Evolutionary conservation across 495 filamentous ascomycete species (phyloP), one percentile per base, ranked within the genome.

Genomic region (Lepraria neglecta): DNA sequence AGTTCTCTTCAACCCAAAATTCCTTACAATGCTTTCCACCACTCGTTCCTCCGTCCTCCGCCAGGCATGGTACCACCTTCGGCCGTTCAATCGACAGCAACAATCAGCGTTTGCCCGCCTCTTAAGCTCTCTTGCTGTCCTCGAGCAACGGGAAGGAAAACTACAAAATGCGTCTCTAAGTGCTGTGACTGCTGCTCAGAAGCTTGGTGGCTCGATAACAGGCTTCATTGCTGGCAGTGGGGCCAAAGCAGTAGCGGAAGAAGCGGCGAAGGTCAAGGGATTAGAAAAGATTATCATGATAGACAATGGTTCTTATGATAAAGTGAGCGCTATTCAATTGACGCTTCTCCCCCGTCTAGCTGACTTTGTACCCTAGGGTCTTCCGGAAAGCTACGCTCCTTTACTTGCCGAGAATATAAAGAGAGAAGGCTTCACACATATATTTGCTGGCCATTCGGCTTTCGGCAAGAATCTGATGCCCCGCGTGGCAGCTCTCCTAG

Each of bases 391-490:
- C 78, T 97, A 80, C 69, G 92, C 92, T n/a, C 88, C 91, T 44
- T 77, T 98, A 33, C 80, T 98, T 21, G 89, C 89, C 30, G 91
- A 96, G 74, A 98, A 97, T 74, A 89, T 98, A 74, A 94, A 95
- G 80, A 90, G 91, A 68, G 89, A 87, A 63, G 87, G 84, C 64
- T 97, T 85, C 75, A 96, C 92, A 63, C 94, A 98, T 71, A 82
- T 97, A 56, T 79, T 97, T 59, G 87, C 87, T 28, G 87, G 87
- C 44, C 90, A 96, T 79, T 95, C 92, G 19, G 95, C 94, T 7
- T 98, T 98, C 72, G 94, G 95, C 63, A 98, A 98, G 83, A 91
- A 87, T 72, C 75, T 97, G 43, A 80, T 97, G 75, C 94, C 94
- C n/a, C 87, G 94, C 46, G 86, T 97, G 3, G 91, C 95, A n/a